These are phyloP conservation scores for Odontarrhena argentea DNA, from an alignment of 345 rosid genomes.

Conservation along the genomic window DNA sequence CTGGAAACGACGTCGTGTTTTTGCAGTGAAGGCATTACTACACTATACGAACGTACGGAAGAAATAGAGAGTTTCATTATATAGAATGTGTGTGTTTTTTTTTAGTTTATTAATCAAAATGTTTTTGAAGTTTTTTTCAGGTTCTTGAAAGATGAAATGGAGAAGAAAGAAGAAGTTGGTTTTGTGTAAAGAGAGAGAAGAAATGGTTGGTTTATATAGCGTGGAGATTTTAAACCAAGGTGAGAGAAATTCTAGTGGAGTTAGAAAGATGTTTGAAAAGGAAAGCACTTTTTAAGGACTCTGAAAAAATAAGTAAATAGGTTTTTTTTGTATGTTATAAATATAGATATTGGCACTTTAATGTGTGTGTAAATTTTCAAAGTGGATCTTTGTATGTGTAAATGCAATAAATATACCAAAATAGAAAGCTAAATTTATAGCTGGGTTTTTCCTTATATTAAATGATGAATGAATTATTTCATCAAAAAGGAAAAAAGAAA, in stretches of 20 bases:
- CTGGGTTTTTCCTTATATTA: conserved; percentile 7
- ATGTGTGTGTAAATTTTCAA: conserved; percentile 2
- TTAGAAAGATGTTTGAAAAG: conserved; percentile 32
- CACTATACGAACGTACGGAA: conserved; percentile 29
- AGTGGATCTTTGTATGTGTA: conserved; percentile 27
- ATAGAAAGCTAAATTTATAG: conserved; percentile 6
- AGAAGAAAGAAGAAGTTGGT: conserved; percentile 6
- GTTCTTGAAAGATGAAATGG: conserved; percentile 22
- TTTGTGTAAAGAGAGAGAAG: conserved; percentile 7
- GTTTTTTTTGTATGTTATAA: background rate
- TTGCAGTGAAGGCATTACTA: conserved; percentile 26
- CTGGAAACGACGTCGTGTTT: conserved; percentile 25
- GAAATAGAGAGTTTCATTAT: conserved; percentile 36
- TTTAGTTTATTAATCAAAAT: background rate
- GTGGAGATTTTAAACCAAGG: conserved; percentile 9
- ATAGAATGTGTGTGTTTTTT: background rate
- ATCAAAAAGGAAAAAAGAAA: background rate
- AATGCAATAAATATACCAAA: conserved; percentile 30
- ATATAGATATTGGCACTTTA: conserved; percentile 1
- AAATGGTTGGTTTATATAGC: conserved; percentile 33
- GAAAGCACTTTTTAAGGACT: conserved; percentile 27
- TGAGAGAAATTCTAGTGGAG: conserved; percentile 34
- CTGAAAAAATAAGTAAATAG: conserved; percentile 13
- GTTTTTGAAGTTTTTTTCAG: conserved; percentile 1
- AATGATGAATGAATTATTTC: conserved; percentile 16